These are phyloP conservation scores for Teunomyces pallodes DNA, from an alignment of 805 yeast genomes.

Conservation along the genomic window DNA sequence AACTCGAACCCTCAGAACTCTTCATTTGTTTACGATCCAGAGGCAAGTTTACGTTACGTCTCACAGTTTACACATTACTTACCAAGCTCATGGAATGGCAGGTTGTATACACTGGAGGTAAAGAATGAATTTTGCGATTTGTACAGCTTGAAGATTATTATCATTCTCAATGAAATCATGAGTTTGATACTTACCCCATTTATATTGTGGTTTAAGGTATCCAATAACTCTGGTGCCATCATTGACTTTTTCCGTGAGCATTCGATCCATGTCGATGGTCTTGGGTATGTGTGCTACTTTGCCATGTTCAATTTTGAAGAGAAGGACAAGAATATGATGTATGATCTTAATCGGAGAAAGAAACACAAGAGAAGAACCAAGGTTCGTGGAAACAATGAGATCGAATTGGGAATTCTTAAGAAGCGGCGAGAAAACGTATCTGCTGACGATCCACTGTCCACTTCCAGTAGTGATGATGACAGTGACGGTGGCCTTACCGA, in stretches of 20 bases:
- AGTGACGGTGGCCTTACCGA: conserved; percentile 29
- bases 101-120: conserved; percentile 79
- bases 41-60: conserved; percentile 74
- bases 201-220: conserved; percentile 80
- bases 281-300: conserved; percentile 91
- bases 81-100: conserved; percentile 84
- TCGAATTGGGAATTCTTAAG: conserved; percentile 17
- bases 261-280: conserved; percentile 87
- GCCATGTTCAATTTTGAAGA: conserved; percentile 87
- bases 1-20: conserved; percentile 23
- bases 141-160: conserved; percentile 68
- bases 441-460: conserved; percentile 10
- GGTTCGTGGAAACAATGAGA: conserved; percentile 9
- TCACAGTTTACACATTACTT: conserved; percentile 87
- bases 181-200: conserved; percentile 86
- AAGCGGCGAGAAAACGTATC: conserved; percentile 7
- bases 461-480: conserved; percentile 17
- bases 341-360: conserved; percentile 21
- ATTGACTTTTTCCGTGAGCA: conserved; percentile 90
- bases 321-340: conserved; percentile 46
- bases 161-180: conserved; percentile 73
- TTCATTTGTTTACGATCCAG: conserved; percentile 82
- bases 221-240: conserved; percentile 68
- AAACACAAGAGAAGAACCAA: conserved; percentile 13
- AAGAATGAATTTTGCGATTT: conserved; percentile 77